Conservation (phyloP, 768 basidiomycete species). For the Tubosaeta brunneosetosa region DNA sequence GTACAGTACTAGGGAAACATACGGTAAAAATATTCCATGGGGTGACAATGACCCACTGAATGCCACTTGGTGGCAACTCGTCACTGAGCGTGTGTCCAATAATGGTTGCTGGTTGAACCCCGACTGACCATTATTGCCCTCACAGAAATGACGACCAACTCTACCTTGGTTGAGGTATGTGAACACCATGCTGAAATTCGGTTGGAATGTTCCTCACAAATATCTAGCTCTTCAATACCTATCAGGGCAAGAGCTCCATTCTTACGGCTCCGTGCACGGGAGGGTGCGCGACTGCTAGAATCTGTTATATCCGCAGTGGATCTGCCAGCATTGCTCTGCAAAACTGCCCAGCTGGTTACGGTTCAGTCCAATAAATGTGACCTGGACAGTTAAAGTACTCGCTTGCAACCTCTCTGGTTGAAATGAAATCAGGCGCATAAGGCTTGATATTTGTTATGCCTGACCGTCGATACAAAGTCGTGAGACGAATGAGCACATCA, state of each 20-base stretch:
- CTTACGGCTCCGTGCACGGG: conserved; percentile 52
- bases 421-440: neutral
- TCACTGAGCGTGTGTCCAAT: conserved; percentile 59
- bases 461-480: conserved; percentile 12
- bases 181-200: neutral
- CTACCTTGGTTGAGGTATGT: conserved; percentile 54
- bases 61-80: conserved; percentile 79
- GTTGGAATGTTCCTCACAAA: conserved; percentile 1
- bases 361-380: conserved; percentile 48
- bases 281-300: conserved; percentile 59
- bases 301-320: conserved; percentile 76
- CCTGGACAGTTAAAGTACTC: too few species aligned
- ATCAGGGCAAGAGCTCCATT: conserved; percentile 69
- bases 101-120: neutral
- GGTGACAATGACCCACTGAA: conserved; percentile 62
- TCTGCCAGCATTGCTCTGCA: conserved; percentile 55
- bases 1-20: conserved; percentile 66
- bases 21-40: conserved; percentile 58
- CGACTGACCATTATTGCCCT: neutral
- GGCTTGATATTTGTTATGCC: conserved; percentile 2
- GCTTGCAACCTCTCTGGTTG: neutral
- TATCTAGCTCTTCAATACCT: conserved; percentile 55
- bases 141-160: conserved; percentile 54
- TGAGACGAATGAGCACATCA: conserved; percentile 1
- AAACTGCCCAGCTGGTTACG: conserved; percentile 61